Evolutionary conservation across 306 rosid species (phyloP), one percentile per base, ranked within the genome.

Genomic region (Quercus dentata): DNA sequence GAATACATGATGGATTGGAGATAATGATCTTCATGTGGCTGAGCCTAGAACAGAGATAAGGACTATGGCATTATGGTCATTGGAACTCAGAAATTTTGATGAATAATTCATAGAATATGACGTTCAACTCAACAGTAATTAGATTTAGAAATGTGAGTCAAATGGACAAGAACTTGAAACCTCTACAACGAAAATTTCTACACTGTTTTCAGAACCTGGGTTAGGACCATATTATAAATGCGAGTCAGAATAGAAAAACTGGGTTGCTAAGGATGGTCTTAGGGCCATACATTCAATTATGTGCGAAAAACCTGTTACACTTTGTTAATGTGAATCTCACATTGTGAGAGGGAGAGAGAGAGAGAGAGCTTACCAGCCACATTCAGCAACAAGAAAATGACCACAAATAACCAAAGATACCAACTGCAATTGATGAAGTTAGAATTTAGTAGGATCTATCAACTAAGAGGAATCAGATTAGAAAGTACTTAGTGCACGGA

Each of bases 341-440:
- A 25, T 25, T 25, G 25, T 25, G 9, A 9, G 69, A 14, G 69
- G 1, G 21, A 6, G 28, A 13, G 69, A 14, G 69, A 27, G 35
- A 27, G 69, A 63, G 69, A 28, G 69, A 23, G 11, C 71, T 58
- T 78, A 83, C 83, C 86, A 17, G 77, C 21, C 33, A 83, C 83
- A 61, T 83, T 69, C 80, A 83, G 74, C 63, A 74, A 69, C 83
- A 83, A 75, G 77, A 74, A 83, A 57, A 83, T 19, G 70, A 83
- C 80, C 19, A 83, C 86, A 31, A 78, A 78, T 6, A 79, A 2
- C 86, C 86, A 78, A 19, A 83, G 83, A 56, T 83, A 83, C 86
- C 86, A 83, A 20, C 86, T 83, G 80, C 49, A 25, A 19, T 51
- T 75, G 51, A 80, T 63, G 25, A 30, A 52, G 1, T 23, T 4